Evolutionary conservation across 805 yeast species (phyloP), one percentile per base, ranked within the genome.

Genomic region (Candida chauliodis): DNA sequence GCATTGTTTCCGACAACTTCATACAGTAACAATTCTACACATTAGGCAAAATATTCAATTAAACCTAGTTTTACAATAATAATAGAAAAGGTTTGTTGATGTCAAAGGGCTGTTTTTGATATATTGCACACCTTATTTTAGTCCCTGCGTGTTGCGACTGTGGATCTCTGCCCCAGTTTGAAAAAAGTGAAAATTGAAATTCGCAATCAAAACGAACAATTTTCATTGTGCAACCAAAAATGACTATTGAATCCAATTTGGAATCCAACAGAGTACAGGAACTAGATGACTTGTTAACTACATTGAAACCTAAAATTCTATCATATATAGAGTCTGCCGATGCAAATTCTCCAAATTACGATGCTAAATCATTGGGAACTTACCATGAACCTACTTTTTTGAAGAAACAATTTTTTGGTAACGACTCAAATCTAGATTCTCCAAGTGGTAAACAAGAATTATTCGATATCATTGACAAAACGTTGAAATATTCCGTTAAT

Each of bases 401-500:
- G 34, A 62, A 65, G 40, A 28, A 44, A 3, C 43, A 56, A 14
- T 59, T 66, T 36, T 29, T 38, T 19, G 50, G 65, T 3, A 51
- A 51, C 3, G 63, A 64, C 5, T 4, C 7, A 16, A 53, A 53
- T 5, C 40, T 58, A 22, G 46, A 46, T 4, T 31, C 37, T 2
- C 65, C 64, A 0, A 42, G 54, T 19, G 76, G 73, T 8, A 62
- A 63, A 29, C 43, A 57, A 3, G 59, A 65, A 21, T 66, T 85
- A 4, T 54, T 75, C 27, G 53, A 52, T 2, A 63, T 73, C 3
- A 71, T 83, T 37, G 80, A 83, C 43, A 56, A 68, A 30, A 74
- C 86, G 1, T 61, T 86, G 45, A 60, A 74, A 34, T 74, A 80
- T 50, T 82, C 91, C 0, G 87, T 84, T 28, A 84, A 81, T 37